phyloP scores from a whole-genome alignment of 371 early-diverging fungal species.

The Rhizomucor pusillus region DNA sequence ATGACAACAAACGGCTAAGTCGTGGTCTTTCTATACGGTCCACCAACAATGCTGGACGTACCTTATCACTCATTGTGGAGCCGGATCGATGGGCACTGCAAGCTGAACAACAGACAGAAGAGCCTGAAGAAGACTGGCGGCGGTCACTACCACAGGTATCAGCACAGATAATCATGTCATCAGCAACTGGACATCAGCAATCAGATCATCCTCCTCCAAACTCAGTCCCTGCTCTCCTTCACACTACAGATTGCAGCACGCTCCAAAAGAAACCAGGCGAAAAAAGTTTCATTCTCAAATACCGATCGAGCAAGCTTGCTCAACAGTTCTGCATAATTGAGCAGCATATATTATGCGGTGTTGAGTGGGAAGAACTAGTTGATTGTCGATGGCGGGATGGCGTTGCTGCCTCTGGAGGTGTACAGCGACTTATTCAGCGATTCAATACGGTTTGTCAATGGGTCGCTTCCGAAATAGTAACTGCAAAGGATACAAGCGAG shows the following conservation, averaged over 20 bases:
- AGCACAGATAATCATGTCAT: too few relatives aligned
- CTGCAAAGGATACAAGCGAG: slow-evolving; percentile 45
- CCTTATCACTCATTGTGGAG: slow-evolving; percentile 16
- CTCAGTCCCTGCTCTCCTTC: neutral
- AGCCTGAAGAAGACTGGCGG: too few relatives aligned
- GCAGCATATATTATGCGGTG: slow-evolving; percentile 50
- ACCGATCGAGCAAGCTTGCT: slow-evolving; percentile 54
- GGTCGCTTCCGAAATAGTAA: slow-evolving; percentile 69
- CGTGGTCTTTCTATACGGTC: slow-evolving; percentile 7
- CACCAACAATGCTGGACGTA: slow-evolving; percentile 5
- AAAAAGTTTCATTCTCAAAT: slow-evolving; percentile 48
- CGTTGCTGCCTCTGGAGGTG: slow-evolving; percentile 26
- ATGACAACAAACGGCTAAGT: neutral
- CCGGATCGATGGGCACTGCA: slow-evolving; percentile 8
- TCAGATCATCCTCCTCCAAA: slow-evolving; percentile 1
- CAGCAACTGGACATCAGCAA: too few relatives aligned
- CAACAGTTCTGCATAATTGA: slow-evolving; percentile 66
- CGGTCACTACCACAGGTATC: too few relatives aligned
- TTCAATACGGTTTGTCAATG: slow-evolving; percentile 71
- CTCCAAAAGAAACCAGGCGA: neutral
- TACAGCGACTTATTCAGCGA: slow-evolving; percentile 59
- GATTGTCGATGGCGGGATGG: slow-evolving; percentile 51
- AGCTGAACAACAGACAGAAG: too few relatives aligned
- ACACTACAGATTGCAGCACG: neutral
- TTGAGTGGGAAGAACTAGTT: slow-evolving; percentile 66